phyloP scores from a whole-genome alignment of 192 early-diverging fungal genomes.

The Coemansia sp. region DNA sequence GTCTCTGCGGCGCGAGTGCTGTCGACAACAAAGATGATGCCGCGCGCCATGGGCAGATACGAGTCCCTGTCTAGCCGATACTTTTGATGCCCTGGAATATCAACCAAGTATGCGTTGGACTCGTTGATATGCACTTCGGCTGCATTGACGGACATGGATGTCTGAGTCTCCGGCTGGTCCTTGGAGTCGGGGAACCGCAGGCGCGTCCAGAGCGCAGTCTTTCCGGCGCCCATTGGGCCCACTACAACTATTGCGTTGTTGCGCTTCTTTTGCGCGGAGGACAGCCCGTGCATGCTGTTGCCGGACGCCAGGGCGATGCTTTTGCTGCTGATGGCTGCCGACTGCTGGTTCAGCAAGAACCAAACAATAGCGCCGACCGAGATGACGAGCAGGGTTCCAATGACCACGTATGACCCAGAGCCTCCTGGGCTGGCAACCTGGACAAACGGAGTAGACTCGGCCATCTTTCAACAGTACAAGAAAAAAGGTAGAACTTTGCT shows the following conservation, averaged over 20 bases:
- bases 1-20: conserved; percentile 61
- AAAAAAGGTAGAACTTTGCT: too few species aligned
- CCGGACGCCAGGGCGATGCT: conserved; percentile 37
- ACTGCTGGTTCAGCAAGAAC: conserved; percentile 36
- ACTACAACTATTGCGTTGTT: conserved; percentile 34
- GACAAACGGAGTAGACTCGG: not conserved
- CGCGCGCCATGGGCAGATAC: conserved; percentile 67
- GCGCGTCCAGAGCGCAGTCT: conserved; percentile 47
- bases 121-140: conserved; percentile 22
- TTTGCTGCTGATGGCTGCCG: conserved; percentile 39
- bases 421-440: not conserved
- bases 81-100: conserved; percentile 90
- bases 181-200: conserved; percentile 30
- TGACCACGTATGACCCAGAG: not conserved
- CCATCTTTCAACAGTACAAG: not conserved
- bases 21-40: conserved; percentile 82
- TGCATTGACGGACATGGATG: conserved; percentile 46
- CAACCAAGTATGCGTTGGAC: conserved; percentile 60
- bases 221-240: conserved; percentile 35
- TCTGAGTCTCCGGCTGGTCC: conserved; percentile 31
- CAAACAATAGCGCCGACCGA: conserved; percentile 12
- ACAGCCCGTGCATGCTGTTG: conserved; percentile 5
- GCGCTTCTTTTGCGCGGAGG: conserved; percentile 11
- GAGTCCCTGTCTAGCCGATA: conserved; percentile 74
- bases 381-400: conserved; percentile 1